Evolutionary conservation across 2,329 filamentous ascomycete genomes (phyloP).

Genomic region (Allantophomopsis cytisporea): DNA sequence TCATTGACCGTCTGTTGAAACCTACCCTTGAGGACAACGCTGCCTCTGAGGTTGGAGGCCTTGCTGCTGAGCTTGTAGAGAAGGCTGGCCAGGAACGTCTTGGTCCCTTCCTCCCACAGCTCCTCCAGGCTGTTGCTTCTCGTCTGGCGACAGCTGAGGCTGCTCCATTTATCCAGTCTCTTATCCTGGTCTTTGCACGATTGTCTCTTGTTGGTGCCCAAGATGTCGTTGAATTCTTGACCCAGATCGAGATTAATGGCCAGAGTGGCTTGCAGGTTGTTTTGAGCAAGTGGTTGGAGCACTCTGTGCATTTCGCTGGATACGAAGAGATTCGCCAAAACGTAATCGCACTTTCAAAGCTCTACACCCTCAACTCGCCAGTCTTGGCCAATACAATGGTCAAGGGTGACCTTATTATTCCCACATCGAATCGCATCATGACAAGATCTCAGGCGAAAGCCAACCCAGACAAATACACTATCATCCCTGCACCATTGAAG

Average conservation of each 20-base stretch:
- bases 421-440: slow-evolving; percentile 72
- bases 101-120: slow-evolving; percentile 77
- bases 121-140: slow-evolving; percentile 78
- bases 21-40: slow-evolving; percentile 81
- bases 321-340: slow-evolving; percentile 97
- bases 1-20: slow-evolving; percentile 82
- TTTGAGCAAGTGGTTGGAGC: slow-evolving; percentile 90
- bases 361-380: slow-evolving; percentile 77
- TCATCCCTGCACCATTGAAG: slow-evolving; percentile 79
- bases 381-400: slow-evolving; percentile 70
- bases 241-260: slow-evolving; percentile 66
- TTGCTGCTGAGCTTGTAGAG: slow-evolving; percentile 90
- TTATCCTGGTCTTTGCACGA: slow-evolving; percentile 90
- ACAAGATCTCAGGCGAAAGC: slow-evolving; percentile 81
- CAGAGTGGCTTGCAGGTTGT: slow-evolving; percentile 81
- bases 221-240: slow-evolving; percentile 86
- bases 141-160: slow-evolving; percentile 72
- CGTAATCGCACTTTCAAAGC: slow-evolving; percentile 82
- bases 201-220: slow-evolving; percentile 73
- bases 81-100: slow-evolving; percentile 86
- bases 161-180: slow-evolving; percentile 84
- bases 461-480: slow-evolving; percentile 82
- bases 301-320: slow-evolving; percentile 92
- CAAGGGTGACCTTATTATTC: slow-evolving; percentile 81
- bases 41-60: slow-evolving; percentile 87